Evolutionary conservation across 2,329 filamentous ascomycete genomes (phyloP), one percentile per base, ranked within the genome.

Genomic region (Fusarium euwallaceae): DNA sequence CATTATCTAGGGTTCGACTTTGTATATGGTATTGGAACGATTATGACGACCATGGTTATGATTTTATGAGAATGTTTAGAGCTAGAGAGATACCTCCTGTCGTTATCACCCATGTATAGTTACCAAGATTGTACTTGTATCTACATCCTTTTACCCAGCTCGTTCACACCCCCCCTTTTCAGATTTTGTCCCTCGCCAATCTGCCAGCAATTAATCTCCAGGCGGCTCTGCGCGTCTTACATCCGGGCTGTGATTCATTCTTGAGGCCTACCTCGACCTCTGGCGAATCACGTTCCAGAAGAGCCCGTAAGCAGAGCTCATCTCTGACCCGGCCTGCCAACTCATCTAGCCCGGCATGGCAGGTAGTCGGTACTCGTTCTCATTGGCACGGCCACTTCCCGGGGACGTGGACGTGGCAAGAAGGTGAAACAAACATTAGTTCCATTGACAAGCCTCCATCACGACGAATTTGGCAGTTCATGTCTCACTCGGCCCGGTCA

Each of bases 261-360:
- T 64, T 59, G 39, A 59, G 48, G 45, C 68, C 61, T 24, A 43
- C 64, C 43, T 37, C 56, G 6, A n/a, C 22, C 41, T 24, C 32
- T 24, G 45, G 43, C 68, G 67, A 73, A 69, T 71, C 68, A 71
- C 14, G 22, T 53, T 34, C 8, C 48, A 60, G 32, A 60, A 20
- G 29, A 24, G 17, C 14, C 51, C 20, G 51, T 64, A 53, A 71
- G 48, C 68, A 66, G 39, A 41, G 45, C 17, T 24, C 41, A 58
- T 66, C 68, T 66, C 58, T 53, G 20, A 73, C 69, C 36, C 24
- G 24, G 27, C 41, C 43, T 65, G 71, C 68, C 65, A 73, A 20
- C 71, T 61, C 68, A 69, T 53, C 48, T 64, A 64, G 37, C 61
- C 61, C 12, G 11, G 32, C 32, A 29, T 63, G 32, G 61, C 36